These are phyloP conservation scores for Pyracantha coccinea DNA, from an alignment of 331 rosid genomes.

Conservation along the genomic window DNA sequence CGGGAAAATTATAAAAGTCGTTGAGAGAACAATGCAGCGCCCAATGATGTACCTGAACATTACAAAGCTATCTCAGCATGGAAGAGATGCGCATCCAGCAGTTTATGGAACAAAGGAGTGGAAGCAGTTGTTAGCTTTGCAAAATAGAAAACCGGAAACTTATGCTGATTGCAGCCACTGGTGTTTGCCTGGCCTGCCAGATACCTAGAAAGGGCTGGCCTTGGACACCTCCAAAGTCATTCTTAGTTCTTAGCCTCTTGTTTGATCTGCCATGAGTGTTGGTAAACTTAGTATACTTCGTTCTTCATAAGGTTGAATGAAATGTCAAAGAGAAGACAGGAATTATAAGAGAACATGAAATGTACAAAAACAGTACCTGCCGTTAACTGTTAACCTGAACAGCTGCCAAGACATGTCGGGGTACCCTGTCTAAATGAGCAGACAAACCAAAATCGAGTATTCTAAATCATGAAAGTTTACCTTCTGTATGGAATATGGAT, in stretches of 20 bases:
- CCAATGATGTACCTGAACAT: conserved; percentile 37
- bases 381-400: not conserved
- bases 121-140: not conserved
- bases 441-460: not conserved
- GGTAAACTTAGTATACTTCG: not conserved
- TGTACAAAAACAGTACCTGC: not conserved
- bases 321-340: not conserved
- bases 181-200: conserved; percentile 49
- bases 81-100: conserved; percentile 34
- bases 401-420: not conserved
- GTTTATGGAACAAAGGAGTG: conserved; percentile 8
- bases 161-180: conserved; percentile 41
- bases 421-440: not conserved
- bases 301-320: not conserved
- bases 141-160: not conserved
- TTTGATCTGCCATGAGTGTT: not conserved
- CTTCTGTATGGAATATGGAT: not conserved
- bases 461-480: not conserved
- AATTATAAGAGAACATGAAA: not conserved
- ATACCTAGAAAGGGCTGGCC: conserved; percentile 33
- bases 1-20: not conserved
- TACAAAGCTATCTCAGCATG: conserved; percentile 23
- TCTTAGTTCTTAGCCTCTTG: conserved; percentile 1
- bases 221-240: not conserved
- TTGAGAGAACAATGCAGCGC: conserved; percentile 21